Evolutionary conservation across 306 rosid genomes (phyloP).

Genomic region (Rosa rugosa): DNA sequence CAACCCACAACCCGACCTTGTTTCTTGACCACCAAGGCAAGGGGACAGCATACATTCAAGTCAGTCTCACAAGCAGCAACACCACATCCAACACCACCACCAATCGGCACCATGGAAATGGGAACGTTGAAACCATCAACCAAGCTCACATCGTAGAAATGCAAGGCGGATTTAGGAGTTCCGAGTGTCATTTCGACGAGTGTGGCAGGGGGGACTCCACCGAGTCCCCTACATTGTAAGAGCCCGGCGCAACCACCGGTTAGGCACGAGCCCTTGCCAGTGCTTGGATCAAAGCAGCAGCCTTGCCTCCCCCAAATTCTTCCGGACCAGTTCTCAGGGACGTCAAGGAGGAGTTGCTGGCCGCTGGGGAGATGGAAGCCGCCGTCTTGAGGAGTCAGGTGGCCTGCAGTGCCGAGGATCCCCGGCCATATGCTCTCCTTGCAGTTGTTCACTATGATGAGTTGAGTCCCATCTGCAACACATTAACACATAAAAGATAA

Average conservation of each 20-base stretch:
- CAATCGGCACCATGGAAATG: conserved; percentile 43
- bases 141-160: conserved; percentile 72
- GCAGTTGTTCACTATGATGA: conserved; percentile 66
- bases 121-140: conserved; percentile 78
- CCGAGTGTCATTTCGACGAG: conserved; percentile 65
- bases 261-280: conserved; percentile 53
- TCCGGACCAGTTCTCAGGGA: conserved; percentile 67
- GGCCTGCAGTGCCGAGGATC: conserved; percentile 55
- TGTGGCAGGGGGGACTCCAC: conserved; percentile 70
- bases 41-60: conserved; percentile 57
- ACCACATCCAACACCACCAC: conserved; percentile 41
- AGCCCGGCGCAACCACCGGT: conserved; percentile 69
- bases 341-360: conserved; percentile 36
- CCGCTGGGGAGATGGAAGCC: conserved; percentile 67
- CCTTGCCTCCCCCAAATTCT: conserved; percentile 83
- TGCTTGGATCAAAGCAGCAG: conserved; percentile 42
- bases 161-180: conserved; percentile 46
- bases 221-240: conserved; percentile 53
- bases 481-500: neutral
- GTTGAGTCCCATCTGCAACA: conserved; percentile 52
- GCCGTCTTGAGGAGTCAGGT: conserved; percentile 48
- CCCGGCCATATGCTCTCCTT: conserved; percentile 75
- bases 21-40: conserved; percentile 41
- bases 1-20: conserved; percentile 67
- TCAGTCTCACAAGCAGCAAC: conserved; percentile 58